Evolutionary conservation across 1,284 basidiomycete species (phyloP).

Genomic region (Thelephora terrestris): DNA sequence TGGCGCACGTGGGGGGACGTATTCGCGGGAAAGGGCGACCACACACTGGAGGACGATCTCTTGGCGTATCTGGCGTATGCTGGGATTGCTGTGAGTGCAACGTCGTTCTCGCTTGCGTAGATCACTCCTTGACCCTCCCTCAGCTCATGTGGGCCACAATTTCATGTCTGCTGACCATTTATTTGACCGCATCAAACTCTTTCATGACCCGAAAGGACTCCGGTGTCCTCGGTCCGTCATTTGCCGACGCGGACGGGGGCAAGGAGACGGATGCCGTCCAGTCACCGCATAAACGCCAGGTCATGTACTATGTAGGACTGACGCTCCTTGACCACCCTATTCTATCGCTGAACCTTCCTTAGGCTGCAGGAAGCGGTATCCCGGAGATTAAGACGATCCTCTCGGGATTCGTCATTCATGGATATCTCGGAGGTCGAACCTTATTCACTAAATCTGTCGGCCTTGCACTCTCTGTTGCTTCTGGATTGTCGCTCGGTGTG

Average conservation of each 20-base stretch:
- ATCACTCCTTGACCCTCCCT: background rate
- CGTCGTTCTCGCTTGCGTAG: conserved; percentile 3
- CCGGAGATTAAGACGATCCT: conserved; percentile 97
- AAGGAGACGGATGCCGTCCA: conserved; percentile 15
- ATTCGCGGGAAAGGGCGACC: conserved; percentile 20
- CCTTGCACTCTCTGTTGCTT: conserved; percentile 83
- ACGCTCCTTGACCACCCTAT: background rate
- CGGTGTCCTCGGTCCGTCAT: conserved; percentile 50
- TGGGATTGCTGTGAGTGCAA: conserved; percentile 57
- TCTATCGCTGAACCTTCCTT: conserved; percentile 6
- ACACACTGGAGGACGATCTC: conserved; percentile 26
- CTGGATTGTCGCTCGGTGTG: conserved; percentile 75
- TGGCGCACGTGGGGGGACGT: conserved; percentile 71
- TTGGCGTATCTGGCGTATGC: conserved; percentile 71
- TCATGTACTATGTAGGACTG: conserved; percentile 70
- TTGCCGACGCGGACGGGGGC: conserved; percentile 23
- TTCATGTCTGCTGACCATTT: conserved; percentile 76
- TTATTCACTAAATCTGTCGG: conserved; percentile 90
- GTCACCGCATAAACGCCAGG: conserved; percentile 43
- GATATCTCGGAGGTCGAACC: conserved; percentile 87
- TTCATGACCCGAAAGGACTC: conserved; percentile 86
- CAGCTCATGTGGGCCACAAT: conserved; percentile 63
- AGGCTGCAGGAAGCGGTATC: conserved; percentile 93
- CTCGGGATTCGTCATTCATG: conserved; percentile 96
- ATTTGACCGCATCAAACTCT: conserved; percentile 80